These are phyloP conservation scores for Cairneyella variabilis DNA, from an alignment of 495 filamentous ascomycete genomes.

Conservation along the genomic window DNA sequence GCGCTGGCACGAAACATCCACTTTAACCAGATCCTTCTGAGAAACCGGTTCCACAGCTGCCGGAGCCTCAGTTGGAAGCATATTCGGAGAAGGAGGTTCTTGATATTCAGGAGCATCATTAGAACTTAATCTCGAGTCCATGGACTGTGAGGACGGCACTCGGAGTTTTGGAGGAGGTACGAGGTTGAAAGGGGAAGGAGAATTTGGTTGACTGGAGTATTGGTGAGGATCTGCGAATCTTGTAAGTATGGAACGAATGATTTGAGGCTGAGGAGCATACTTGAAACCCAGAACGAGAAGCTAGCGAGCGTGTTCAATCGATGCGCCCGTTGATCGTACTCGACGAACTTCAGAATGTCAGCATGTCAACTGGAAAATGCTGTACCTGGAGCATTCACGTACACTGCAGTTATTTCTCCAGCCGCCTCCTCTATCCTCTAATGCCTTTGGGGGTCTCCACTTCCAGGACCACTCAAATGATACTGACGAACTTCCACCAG, in stretches of 20 bases:
- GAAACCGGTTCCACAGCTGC: background rate
- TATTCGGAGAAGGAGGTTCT: slow-evolving; percentile 63
- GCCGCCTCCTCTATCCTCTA: slow-evolving; percentile 82
- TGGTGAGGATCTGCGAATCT: slow-evolving; percentile 14
- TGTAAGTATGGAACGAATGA: slow-evolving; percentile 1
- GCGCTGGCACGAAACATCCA: slow-evolving; percentile 82
- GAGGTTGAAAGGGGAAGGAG: slow-evolving; percentile 61
- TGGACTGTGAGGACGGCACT: slow-evolving; percentile 75
- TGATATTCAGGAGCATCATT: slow-evolving; percentile 39
- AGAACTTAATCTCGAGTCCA: slow-evolving; percentile 73
- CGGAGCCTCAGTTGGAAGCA: slow-evolving; percentile 41
- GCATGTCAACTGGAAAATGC: slow-evolving; percentile 1
- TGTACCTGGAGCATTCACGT: slow-evolving; percentile 24
- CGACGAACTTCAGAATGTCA: slow-evolving; percentile 64
- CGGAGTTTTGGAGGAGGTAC: slow-evolving; percentile 71
- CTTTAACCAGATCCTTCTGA: slow-evolving; percentile 52
- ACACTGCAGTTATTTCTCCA: slow-evolving; percentile 95
- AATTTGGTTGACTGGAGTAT: slow-evolving; percentile 35
- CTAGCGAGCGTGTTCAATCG: slow-evolving; percentile 80
- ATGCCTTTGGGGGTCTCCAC: slow-evolving; percentile 84
- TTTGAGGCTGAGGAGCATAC: slow-evolving; percentile 35
- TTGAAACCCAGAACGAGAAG: slow-evolving; percentile 94
- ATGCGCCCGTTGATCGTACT: slow-evolving; percentile 93
- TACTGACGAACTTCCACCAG: slow-evolving; percentile 73
- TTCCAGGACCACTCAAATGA: slow-evolving; percentile 95